Conservation (phyloP, 2,329 filamentous ascomycete genomes). For the Monilinia fructicola region DNA sequence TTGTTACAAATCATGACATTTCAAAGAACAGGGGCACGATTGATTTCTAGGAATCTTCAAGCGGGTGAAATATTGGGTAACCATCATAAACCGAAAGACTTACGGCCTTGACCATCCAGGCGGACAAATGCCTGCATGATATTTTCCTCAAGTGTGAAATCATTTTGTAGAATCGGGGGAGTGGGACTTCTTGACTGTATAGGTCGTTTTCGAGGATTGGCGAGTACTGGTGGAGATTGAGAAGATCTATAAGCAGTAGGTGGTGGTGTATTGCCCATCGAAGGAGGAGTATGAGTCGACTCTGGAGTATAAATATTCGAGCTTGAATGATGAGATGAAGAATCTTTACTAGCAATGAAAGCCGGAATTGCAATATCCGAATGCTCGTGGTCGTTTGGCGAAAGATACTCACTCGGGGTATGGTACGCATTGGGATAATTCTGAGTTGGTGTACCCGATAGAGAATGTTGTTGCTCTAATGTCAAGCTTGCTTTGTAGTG, state of each 20-base stretch:
- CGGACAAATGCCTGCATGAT: conserved; percentile 37
- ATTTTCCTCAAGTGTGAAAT: conserved; percentile 36
- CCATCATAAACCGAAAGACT: background rate
- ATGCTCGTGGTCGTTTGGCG: background rate
- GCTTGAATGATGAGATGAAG: conserved; percentile 15
- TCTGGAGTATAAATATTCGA: conserved; percentile 8
- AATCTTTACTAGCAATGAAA: background rate
- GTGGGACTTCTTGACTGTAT: conserved; percentile 29
- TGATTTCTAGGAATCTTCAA: background rate
- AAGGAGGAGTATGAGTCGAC: conserved; percentile 13
- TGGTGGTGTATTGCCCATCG: conserved; percentile 23
- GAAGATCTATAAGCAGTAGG: conserved; percentile 21
- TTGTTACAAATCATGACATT: background rate
- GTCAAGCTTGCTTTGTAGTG: conserved; percentile 25
- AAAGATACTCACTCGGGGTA: conserved; percentile 16
- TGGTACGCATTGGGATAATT: conserved; percentile 8
- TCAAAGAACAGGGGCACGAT: background rate
- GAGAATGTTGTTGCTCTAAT: conserved; percentile 24
- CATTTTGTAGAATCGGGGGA: conserved; percentile 32
- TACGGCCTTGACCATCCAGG: conserved; percentile 32
- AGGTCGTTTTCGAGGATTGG: conserved; percentile 27
- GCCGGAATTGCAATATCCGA: background rate
- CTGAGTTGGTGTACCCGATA: conserved; percentile 16
- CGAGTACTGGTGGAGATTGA: conserved; percentile 13
- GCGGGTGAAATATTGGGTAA: background rate